Conservation (phyloP, 345 rosid genomes). For the Luvunga scandens region DNA sequence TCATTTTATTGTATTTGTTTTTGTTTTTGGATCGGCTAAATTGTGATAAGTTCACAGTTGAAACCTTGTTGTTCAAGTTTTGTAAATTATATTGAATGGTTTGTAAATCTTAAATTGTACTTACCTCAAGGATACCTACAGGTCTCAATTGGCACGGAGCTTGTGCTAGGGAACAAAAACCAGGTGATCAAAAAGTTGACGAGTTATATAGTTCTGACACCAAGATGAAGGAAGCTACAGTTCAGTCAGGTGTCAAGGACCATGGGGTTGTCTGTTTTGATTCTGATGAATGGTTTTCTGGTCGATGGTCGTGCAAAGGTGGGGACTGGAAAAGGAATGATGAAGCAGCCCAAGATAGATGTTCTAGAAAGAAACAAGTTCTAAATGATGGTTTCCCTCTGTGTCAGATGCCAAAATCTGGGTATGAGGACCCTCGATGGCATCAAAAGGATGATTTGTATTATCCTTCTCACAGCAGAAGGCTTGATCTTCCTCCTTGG, state of each 20-base stretch:
- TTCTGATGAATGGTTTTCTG: constrained; percentile 65
- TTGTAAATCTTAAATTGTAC: background rate
- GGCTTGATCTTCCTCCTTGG: constrained; percentile 97
- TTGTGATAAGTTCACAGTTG: background rate
- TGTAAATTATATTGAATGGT: background rate
- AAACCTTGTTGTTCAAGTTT: background rate
- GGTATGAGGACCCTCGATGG: constrained; percentile 91
- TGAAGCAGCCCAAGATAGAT: constrained; percentile 62
- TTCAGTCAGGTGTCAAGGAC: constrained; percentile 42
- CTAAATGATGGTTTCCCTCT: constrained; percentile 94
- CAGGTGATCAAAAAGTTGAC: constrained; percentile 32
- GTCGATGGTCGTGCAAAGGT: constrained; percentile 91
- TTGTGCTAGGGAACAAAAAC: constrained; percentile 32
- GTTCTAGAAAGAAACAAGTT: constrained; percentile 63
- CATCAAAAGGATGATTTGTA: constrained; percentile 80
- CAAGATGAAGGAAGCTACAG: constrained; percentile 37
- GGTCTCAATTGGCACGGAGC: constrained; percentile 48
- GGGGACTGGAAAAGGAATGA: constrained; percentile 98
- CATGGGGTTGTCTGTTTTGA: constrained; percentile 39
- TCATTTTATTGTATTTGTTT: constrained; percentile 2
- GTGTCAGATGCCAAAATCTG: constrained; percentile 92
- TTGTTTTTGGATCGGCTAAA: background rate
- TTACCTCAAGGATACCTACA: constrained; percentile 27
- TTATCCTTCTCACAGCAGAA: constrained; percentile 63
- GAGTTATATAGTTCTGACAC: constrained; percentile 32